phyloP scores from a whole-genome alignment of 2,329 filamentous ascomycete genomes.

The Botrytis medusae region DNA sequence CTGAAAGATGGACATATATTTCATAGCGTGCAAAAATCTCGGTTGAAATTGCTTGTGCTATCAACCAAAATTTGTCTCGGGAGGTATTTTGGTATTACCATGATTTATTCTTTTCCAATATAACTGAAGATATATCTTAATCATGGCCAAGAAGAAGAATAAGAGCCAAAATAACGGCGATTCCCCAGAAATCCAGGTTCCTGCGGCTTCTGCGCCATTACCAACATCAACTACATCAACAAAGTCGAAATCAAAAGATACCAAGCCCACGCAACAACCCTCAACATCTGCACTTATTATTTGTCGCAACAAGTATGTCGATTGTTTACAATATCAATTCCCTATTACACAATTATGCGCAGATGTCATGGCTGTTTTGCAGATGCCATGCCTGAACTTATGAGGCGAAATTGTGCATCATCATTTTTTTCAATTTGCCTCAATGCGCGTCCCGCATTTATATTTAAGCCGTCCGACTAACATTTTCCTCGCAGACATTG shows the following conservation, averaged over 20 bases:
- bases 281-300: conserved; percentile 56
- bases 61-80: conserved; percentile 22
- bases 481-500: conserved; percentile 62
- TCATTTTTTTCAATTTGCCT: neutral
- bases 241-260: conserved; percentile 34
- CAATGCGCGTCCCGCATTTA: conserved; percentile 9
- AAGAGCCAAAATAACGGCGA: conserved; percentile 43
- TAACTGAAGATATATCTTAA: conserved; percentile 13
- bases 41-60: conserved; percentile 24
- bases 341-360: conserved; percentile 1
- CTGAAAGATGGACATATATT: conserved; percentile 8
- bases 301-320: conserved; percentile 67
- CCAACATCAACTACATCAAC: conserved; percentile 30
- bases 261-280: conserved; percentile 38
- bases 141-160: conserved; percentile 51
- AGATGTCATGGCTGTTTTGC: conserved; percentile 5
- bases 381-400: conserved; percentile 15
- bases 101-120: conserved; percentile 15
- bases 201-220: conserved; percentile 27
- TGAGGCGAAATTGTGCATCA: conserved; percentile 12
- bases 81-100: conserved; percentile 16
- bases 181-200: conserved; percentile 28
- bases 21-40: conserved; percentile 24
- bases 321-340: neutral
- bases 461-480: neutral